Conservation (phyloP, 352 stramenopile genomes). For the Peronosclerospora sorghi region DNA sequence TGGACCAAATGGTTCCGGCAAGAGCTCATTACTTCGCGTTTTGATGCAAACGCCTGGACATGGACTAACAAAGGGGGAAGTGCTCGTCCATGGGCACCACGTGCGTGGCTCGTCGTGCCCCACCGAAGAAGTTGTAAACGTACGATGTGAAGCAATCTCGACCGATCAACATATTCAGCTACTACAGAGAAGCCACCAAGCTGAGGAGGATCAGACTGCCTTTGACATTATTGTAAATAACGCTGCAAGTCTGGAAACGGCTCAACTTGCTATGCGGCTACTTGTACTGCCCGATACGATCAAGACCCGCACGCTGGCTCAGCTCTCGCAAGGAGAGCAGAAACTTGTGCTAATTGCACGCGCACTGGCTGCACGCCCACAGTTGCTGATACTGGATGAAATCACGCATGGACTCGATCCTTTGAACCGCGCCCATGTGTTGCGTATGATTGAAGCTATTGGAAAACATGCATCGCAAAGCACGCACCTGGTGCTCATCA, state of each 20-base stretch:
- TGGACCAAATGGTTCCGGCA: constrained; percentile 63
- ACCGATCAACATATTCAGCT: constrained; percentile 86
- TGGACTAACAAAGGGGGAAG: constrained; percentile 30
- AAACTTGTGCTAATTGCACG: constrained; percentile 85
- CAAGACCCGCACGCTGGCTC: constrained; percentile 34
- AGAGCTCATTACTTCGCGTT: constrained; percentile 68
- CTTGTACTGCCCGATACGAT: constrained; percentile 26
- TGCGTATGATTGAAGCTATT: constrained; percentile 71
- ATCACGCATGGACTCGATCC: constrained; percentile 86
- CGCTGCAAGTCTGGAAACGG: constrained; percentile 22
- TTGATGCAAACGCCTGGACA: constrained; percentile 50
- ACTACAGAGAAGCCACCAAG: constrained; percentile 27
- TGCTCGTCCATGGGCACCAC: constrained; percentile 24
- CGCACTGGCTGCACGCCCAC: constrained; percentile 55
- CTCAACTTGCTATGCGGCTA: constrained; percentile 22
- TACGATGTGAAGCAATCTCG: constrained; percentile 67
- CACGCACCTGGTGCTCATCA: constrained; percentile 84
- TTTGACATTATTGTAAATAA: constrained; percentile 37
- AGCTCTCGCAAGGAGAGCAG: constrained; percentile 87
- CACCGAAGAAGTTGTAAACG: not conserved
- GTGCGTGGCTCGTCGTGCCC: not conserved
- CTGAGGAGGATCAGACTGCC: constrained; percentile 14
- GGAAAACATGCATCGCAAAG: constrained; percentile 27
- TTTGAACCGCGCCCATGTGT: constrained; percentile 63
- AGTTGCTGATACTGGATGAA: constrained; percentile 87